These are phyloP conservation scores for Tylopilus vinaceipallidus DNA, from an alignment of 768 basidiomycete species.

Conservation along the genomic window DNA sequence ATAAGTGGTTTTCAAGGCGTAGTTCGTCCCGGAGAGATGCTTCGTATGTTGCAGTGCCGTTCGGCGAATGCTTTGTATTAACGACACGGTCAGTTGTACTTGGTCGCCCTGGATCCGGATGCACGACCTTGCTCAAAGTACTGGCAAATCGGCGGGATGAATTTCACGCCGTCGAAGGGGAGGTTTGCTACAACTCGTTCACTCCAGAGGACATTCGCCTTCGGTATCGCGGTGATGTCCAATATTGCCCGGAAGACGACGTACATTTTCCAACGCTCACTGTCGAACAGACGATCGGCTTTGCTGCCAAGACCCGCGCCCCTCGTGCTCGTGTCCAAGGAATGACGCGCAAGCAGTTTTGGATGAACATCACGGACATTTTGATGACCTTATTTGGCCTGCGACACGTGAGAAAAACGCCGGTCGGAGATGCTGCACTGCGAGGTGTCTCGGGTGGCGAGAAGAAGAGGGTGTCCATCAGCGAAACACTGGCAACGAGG, in stretches of 20 bases:
- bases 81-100: constrained; percentile 58
- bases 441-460: constrained; percentile 75
- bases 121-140: constrained; percentile 78
- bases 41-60: constrained; percentile 44
- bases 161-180: constrained; percentile 65
- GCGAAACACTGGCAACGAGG: constrained; percentile 68
- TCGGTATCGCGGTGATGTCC: constrained; percentile 75
- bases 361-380: constrained; percentile 38
- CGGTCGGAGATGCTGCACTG: constrained; percentile 77
- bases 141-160: constrained; percentile 74
- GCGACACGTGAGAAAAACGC: constrained; percentile 66
- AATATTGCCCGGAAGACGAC: constrained; percentile 83
- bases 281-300: constrained; percentile 70
- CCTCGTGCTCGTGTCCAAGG: constrained; percentile 52
- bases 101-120: constrained; percentile 83
- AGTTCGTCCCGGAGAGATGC: constrained; percentile 64
- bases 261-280: constrained; percentile 83
- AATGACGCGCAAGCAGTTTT: constrained; percentile 35
- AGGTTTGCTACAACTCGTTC: constrained; percentile 76
- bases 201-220: constrained; percentile 59
- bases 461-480: constrained; percentile 80
- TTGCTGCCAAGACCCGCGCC: constrained; percentile 66
- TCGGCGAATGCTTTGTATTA: not conserved
- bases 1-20: constrained; percentile 54
- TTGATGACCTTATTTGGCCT: constrained; percentile 74